These are phyloP conservation scores for Heterobasidion irregulare DNA, from an alignment of 1,284 basidiomycete genomes.

Conservation along the genomic window DNA sequence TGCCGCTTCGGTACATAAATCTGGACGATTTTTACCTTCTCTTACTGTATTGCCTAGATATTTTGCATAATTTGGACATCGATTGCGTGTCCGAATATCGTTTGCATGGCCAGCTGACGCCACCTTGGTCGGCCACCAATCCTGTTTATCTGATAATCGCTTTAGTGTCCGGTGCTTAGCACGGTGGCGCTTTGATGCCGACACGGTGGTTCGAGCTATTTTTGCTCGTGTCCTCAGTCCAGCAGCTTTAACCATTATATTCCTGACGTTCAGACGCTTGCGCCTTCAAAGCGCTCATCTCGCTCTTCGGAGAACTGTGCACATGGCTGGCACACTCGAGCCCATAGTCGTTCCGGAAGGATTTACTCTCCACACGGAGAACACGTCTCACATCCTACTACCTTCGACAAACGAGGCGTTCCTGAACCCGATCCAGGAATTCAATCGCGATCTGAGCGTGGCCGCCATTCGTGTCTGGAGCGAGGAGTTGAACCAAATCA, in stretches of 20 bases:
- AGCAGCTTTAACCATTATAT: not conserved
- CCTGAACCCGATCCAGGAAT: slow-evolving; percentile 97
- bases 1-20: too few species aligned
- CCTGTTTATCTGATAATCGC: too few species aligned
- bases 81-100: too few species aligned
- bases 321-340: slow-evolving; percentile 11
- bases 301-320: not conserved
- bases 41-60: too few species aligned
- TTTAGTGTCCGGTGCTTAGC: too few species aligned
- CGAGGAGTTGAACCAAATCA: slow-evolving; percentile 61
- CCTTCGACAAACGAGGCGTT: slow-evolving; percentile 78
- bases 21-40: too few species aligned
- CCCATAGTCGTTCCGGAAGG: slow-evolving; percentile 56
- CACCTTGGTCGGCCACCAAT: too few species aligned
- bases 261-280: not conserved
- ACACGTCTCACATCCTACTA: slow-evolving; percentile 76
- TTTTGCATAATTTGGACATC: too few species aligned
- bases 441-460: slow-evolving; percentile 92
- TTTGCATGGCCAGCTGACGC: too few species aligned
- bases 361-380: slow-evolving; percentile 78
- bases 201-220: too few species aligned
- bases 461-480: slow-evolving; percentile 86
- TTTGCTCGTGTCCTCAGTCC: too few species aligned
- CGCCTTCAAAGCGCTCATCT: not conserved
- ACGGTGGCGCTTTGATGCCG: too few species aligned